These are phyloP conservation scores for Daldinia vernicosa DNA, from an alignment of 495 filamentous ascomycete genomes.

Conservation along the genomic window DNA sequence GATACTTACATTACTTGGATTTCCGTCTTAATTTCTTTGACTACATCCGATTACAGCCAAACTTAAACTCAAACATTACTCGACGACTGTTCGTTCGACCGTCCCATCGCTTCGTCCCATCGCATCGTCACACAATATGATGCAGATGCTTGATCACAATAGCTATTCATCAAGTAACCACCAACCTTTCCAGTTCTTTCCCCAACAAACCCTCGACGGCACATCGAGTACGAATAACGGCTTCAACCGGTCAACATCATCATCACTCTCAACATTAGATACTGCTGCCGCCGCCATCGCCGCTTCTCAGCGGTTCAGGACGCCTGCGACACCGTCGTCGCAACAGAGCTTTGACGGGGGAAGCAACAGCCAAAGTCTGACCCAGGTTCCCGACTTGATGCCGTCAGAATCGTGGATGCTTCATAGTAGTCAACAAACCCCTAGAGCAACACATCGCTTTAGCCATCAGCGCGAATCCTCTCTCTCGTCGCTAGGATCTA, in stretches of 20 bases:
- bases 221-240: constrained; percentile 26
- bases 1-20: constrained; percentile 1
- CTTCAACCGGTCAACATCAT: constrained; percentile 28
- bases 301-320: constrained; percentile 43
- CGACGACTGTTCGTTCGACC: constrained; percentile 9
- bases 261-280: constrained; percentile 52
- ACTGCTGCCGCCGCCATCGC: constrained; percentile 48
- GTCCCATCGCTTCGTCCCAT: too few species aligned
- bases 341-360: constrained; percentile 34
- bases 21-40: constrained; percentile 17
- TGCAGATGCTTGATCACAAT: constrained; percentile 42
- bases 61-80: constrained; percentile 18
- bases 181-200: constrained; percentile 31
- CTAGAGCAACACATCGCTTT: constrained; percentile 50
- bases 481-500: constrained; percentile 64
- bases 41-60: constrained; percentile 4
- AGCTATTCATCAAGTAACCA: constrained; percentile 31
- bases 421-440: constrained; percentile 51
- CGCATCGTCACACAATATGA: constrained; percentile 40
- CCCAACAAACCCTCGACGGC: constrained; percentile 25
- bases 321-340: constrained; percentile 38
- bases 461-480: constrained; percentile 65
- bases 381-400: constrained; percentile 50
- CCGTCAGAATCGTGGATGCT: constrained; percentile 56
- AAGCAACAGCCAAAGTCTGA: constrained; percentile 41